Evolutionary conservation across 805 yeast genomes (phyloP).

Genomic region (Zygosaccharomyces kombuchaensis): DNA sequence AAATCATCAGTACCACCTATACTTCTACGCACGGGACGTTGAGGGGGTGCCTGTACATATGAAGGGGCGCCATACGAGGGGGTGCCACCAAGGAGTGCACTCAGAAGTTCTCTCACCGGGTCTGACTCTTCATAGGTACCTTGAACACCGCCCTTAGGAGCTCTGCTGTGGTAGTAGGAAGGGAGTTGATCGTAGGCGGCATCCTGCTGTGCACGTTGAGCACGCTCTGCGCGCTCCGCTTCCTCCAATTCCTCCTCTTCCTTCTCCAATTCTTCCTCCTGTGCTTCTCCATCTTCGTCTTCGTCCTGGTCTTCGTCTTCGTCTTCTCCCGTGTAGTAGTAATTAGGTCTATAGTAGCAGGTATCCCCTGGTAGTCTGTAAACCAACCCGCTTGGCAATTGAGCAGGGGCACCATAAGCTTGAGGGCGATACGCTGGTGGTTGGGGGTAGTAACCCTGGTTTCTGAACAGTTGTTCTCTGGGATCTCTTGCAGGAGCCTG

Average conservation of each 20-base stretch:
- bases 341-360: constrained; percentile 30
- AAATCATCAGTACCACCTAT: constrained; percentile 8
- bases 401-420: constrained; percentile 3
- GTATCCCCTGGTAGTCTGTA: constrained; percentile 18
- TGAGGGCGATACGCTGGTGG: constrained; percentile 7
- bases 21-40: background rate
- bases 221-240: constrained; percentile 4
- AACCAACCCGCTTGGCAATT: constrained; percentile 12
- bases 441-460: constrained; percentile 10
- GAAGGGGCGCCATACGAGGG: constrained; percentile 1
- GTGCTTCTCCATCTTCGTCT: constrained; percentile 18
- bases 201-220: constrained; percentile 36
- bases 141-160: constrained; percentile 9
- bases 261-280: constrained; percentile 11
- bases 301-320: constrained; percentile 31
- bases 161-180: constrained; percentile 22
- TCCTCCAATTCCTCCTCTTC: constrained; percentile 16
- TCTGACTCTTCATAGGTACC: constrained; percentile 10
- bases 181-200: constrained; percentile 38
- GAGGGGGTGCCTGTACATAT: constrained; percentile 2
- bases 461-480: constrained; percentile 9
- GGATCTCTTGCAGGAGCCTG: constrained; percentile 20
- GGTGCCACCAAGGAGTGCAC: constrained; percentile 22
- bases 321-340: constrained; percentile 28
- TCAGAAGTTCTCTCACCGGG: constrained; percentile 18